Evolutionary conservation across 2,329 filamentous ascomycete genomes (phyloP), one percentile per base, ranked within the genome.

Genomic region (Colletotrichum filicis): DNA sequence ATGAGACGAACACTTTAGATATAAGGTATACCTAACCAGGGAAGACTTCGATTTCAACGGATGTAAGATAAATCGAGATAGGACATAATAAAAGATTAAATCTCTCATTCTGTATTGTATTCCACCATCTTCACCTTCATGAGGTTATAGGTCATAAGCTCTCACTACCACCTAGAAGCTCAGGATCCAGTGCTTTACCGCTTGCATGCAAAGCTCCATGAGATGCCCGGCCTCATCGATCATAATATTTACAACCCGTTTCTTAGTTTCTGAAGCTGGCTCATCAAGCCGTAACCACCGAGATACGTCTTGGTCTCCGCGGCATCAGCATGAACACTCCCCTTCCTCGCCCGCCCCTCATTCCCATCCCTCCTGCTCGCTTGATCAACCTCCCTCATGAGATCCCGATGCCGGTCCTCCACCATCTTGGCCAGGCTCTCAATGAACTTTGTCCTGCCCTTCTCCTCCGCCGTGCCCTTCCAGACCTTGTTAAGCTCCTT

Each of bases 391-490:
- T 90, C 89, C 75, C 82, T 84, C 76, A 90, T 77, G 68, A 91
- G 78, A 70, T 89, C 88, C 75, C 84, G 83, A 75, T 89, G 89
- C 70, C 86, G 86, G 75, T 98, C 96, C 79, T 98, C 95, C 1
- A 98, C 94, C 82, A 94, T 88, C 85, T 92, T 95, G 42, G 92
- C 91, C 77, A 99, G 82, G 64, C 89, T 88, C 75, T 98, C 96
- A 22, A 99, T 92, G 80, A 98, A 95, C 78, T 91, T 93, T 11
- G 85, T 85, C 66, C 97, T 87, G 6, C 95, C 94, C 83, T 94
- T 97, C 81, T 98, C 97, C 84, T 99, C 97, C 0, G 94, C 93
- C 2, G 97, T 98, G n/a, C 95, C 95, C 80, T 93, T 96, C 95
- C 97, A 99, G 26, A 99, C 92, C n/a, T 84, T 84, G 4, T 91